A percentile compares a stretch with the other conserved stretches of the same genome.
Evolutionary conservation across 169 alveolate genomes (phyloP).

Genomic region (Toxoplasma gondii): DNA sequence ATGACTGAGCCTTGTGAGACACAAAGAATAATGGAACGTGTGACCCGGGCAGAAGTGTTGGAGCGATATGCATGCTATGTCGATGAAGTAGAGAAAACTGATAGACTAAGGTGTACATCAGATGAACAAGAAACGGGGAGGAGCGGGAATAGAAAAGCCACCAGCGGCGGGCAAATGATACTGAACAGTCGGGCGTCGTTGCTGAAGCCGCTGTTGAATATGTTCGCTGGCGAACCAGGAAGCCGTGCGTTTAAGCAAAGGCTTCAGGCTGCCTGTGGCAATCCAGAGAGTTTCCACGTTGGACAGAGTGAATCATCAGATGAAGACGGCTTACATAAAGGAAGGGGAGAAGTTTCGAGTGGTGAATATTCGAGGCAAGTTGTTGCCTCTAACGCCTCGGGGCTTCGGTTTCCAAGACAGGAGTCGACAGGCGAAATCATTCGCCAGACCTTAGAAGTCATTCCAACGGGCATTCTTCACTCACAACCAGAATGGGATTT

Average conservation of each 20-base stretch:
- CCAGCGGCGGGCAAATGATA: not conserved
- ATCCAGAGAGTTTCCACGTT: too few species aligned
- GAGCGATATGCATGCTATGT: not conserved
- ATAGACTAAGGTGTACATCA: not conserved
- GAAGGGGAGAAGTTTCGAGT: too few species aligned
- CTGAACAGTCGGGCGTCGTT: not conserved
- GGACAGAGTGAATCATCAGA: too few species aligned
- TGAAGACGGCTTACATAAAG: too few species aligned
- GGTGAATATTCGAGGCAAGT: not conserved
- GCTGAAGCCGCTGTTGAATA: conserved; percentile 37
- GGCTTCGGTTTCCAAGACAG: not conserved
- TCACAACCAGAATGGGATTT: too few species aligned
- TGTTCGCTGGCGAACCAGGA: conserved; percentile 26
- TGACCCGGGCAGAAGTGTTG: not conserved
- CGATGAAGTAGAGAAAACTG: not conserved
- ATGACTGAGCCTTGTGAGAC: too few species aligned
- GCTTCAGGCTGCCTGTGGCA: not conserved
- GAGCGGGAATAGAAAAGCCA: too few species aligned
- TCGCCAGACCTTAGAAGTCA: not conserved
- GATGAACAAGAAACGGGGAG: not conserved
- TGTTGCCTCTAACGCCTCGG: not conserved
- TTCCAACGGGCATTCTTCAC: not conserved
- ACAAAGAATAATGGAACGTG: not conserved
- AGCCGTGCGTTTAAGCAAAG: not conserved
- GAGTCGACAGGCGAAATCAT: not conserved